Conservation (phyloP, 148 eudicot genomes). For the Fagopyrum esculentum region DNA sequence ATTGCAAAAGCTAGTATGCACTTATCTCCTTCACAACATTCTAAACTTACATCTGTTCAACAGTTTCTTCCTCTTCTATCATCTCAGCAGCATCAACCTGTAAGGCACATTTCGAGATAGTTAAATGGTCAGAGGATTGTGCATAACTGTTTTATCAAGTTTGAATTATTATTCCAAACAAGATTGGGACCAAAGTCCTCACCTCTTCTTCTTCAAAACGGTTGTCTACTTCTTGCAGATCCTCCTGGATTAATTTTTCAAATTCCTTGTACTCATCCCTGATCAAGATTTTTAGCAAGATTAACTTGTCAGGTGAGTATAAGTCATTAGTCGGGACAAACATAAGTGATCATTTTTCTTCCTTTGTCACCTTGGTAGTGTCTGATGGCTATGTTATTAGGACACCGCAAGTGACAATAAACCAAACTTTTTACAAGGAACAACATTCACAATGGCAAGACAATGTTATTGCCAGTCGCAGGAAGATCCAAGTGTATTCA, state of each 20-base stretch:
- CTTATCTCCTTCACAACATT: background rate
- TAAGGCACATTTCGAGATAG: conserved; percentile 14
- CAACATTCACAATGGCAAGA: background rate
- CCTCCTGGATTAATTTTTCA: conserved; percentile 76
- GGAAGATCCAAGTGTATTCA: background rate
- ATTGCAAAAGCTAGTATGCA: background rate
- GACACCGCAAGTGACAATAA: background rate
- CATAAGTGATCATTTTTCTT: background rate
- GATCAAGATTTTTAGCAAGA: conserved; percentile 18
- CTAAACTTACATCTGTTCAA: conserved; percentile 66
- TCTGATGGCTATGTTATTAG: background rate
- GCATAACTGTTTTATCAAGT: background rate
- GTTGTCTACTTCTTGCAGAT: conserved; percentile 78
- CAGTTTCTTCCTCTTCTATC: conserved; percentile 80
- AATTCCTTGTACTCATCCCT: conserved; percentile 96
- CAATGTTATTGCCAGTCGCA: background rate
- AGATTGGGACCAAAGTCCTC: conserved; percentile 15
- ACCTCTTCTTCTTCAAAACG: conserved; percentile 98
- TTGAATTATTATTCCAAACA: background rate
- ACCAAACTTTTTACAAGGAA: background rate
- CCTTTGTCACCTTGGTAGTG: background rate
- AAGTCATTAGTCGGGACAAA: background rate
- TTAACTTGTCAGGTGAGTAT: background rate
- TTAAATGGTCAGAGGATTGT: background rate
- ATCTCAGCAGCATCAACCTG: conserved; percentile 92